These are phyloP conservation scores for Diddensiella santjacobensis DNA, from an alignment of 805 yeast genomes.

Conservation along the genomic window DNA sequence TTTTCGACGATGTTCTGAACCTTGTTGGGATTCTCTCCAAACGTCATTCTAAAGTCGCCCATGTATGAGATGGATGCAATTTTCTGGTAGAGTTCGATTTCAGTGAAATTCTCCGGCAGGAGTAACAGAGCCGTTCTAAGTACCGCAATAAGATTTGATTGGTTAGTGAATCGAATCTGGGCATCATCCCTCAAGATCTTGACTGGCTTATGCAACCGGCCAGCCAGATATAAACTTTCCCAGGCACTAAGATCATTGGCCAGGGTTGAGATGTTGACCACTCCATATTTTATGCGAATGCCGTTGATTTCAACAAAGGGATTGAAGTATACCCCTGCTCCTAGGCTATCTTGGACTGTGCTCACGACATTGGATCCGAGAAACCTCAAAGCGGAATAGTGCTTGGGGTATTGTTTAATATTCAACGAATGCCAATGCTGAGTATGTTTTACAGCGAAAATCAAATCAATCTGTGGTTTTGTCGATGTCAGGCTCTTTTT, in stretches of 20 bases:
- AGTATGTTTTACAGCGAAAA: constrained; percentile 74
- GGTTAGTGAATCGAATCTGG: constrained; percentile 61
- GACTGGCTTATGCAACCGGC: constrained; percentile 92
- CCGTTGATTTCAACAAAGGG: constrained; percentile 73
- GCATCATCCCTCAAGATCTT: constrained; percentile 65
- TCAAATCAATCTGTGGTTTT: constrained; percentile 78
- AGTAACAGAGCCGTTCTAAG: constrained; percentile 63
- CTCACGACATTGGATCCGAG: constrained; percentile 60
- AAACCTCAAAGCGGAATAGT: constrained; percentile 65
- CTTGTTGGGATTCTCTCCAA: constrained; percentile 91
- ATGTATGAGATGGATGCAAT: constrained; percentile 78
- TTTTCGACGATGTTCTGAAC: constrained; percentile 78
- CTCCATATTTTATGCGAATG: constrained; percentile 76
- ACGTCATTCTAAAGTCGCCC: constrained; percentile 83
- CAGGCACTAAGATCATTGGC: constrained; percentile 74
- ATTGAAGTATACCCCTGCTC: constrained; percentile 92
- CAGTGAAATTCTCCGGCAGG: constrained; percentile 49
- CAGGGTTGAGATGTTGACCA: constrained; percentile 60
- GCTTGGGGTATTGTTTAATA: constrained; percentile 60
- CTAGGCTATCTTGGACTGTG: constrained; percentile 53
- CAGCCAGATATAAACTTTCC: constrained; percentile 84
- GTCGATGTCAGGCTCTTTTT: constrained; percentile 29
- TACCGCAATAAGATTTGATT: constrained; percentile 73
- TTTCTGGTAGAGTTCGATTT: constrained; percentile 64
- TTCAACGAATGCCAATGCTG: constrained; percentile 74